Conservation (phyloP, 768 basidiomycete genomes). For the Mycena leptocephala region DNA sequence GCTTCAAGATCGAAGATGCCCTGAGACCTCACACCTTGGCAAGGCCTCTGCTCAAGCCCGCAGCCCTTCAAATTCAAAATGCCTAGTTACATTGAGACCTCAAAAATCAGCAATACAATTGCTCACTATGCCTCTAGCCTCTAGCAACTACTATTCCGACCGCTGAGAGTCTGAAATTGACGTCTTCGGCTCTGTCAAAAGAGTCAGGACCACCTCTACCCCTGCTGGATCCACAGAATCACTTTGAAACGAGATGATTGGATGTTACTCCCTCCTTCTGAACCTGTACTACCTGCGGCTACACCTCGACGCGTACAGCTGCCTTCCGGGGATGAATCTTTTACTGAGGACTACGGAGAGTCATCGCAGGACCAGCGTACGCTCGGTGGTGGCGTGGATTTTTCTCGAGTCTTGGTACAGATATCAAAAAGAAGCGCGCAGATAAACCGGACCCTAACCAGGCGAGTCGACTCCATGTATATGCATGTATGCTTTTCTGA, state of each 20-base stretch:
- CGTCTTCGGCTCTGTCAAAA: constrained; percentile 69
- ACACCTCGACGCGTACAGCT: constrained; percentile 37
- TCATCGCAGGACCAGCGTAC: constrained; percentile 61
- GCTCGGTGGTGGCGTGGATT: constrained; percentile 79
- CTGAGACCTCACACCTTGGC: too few species aligned
- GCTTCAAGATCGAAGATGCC: too few species aligned
- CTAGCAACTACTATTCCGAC: constrained; percentile 86
- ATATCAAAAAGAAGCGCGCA: constrained; percentile 73
- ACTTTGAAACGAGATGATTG: constrained; percentile 85
- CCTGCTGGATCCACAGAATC: constrained; percentile 61
- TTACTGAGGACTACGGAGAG: constrained; percentile 81
- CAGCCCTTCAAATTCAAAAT: too few species aligned
- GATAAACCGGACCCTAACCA: constrained; percentile 81
- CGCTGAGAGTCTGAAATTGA: constrained; percentile 78
- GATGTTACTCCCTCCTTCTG: constrained; percentile 79
- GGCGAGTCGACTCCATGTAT: constrained; percentile 55
- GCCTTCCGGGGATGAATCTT: constrained; percentile 60
- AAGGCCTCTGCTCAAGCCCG: too few species aligned
- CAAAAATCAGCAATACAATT: too few species aligned
- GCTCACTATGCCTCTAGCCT: constrained; percentile 56
- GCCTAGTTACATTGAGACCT: too few species aligned
- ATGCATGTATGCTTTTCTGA: background rate
- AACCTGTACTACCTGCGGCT: constrained; percentile 46
- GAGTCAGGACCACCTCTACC: constrained; percentile 67
- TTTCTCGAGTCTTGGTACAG: constrained; percentile 93